Evolutionary conservation across 257 asterid species (phyloP), one percentile per base, ranked within the genome.

Genomic region (Capsicum pubescens): DNA sequence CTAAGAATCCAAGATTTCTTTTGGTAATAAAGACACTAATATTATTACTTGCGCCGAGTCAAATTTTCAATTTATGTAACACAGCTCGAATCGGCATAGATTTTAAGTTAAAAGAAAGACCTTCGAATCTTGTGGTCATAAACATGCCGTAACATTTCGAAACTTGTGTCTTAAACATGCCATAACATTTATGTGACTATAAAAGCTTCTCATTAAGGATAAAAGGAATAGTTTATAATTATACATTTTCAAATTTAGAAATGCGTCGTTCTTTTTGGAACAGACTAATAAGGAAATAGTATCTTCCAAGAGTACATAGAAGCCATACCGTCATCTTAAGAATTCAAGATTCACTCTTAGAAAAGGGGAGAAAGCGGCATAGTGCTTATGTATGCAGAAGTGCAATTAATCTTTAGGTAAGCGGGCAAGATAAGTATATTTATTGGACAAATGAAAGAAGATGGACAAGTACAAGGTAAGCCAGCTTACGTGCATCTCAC

Each of bases 391-490:
- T 6, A n/a, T 44, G 39, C 17, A 46, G 17, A 71, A 46, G 6
- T 71, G 79, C 57, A 71, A 71, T n/a, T 44, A 57, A 71, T 46
- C 79, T 44, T 26, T 71, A 71, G 79, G 1, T 42, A 44, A n/a
- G 79, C 17, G 57, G 6, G 16, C 9, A 16, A 44, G 57, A 44
- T 16, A 71, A 54, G 79, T 9, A 17, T 9, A 44, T 71, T 71
- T 71, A 71, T 44, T 71, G 36, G 57, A 42, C 36, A 46, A 17
- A 71, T 17, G 26, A 36, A 17, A 16, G 79, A 44, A 70, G 35
- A 17, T 42, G 54, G 26, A 68, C 17, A 15, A 68, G 77, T 68
- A 39, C 21, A 69, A 39, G 54, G 39, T 8, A 69, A 69, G 32
- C 54, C 54, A 69, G 77, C 15, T 69, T 69, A 69, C 4, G 2